Conservation (phyloP, 345 rosid species). For the Brassica carinata region DNA sequence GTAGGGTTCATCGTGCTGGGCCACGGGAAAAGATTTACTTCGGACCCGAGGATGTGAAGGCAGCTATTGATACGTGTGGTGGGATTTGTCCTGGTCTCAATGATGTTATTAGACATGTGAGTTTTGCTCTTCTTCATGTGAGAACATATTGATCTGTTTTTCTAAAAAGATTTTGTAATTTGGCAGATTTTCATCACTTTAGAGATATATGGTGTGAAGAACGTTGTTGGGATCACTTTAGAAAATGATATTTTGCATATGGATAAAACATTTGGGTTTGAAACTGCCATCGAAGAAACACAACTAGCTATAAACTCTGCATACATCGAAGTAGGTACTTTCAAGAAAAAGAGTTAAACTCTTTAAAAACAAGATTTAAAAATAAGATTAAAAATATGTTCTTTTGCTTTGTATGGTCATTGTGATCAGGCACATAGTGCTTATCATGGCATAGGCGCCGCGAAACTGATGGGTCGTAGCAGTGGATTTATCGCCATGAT, state of each 20-base stretch:
- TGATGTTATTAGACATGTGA: constrained; percentile 87
- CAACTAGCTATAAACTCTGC: constrained; percentile 98
- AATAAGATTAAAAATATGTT: no score
- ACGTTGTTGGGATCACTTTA: constrained; percentile 89
- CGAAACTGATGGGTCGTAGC: constrained; percentile 97
- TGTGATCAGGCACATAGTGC: constrained; percentile 85
- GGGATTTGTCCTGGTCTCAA: constrained; percentile 96
- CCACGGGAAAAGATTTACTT: constrained; percentile 85
- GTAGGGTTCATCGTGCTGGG: constrained; percentile 95
- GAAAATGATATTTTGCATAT: constrained; percentile 94
- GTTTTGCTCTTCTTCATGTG: constrained; percentile 4
- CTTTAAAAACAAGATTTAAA: not conserved
- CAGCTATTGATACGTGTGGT: constrained; percentile 87
- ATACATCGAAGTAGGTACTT: constrained; percentile 70
- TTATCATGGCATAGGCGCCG: constrained; percentile 89
- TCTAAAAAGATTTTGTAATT: not conserved
- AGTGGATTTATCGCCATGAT: constrained; percentile 96
- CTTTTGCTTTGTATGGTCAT: not conserved
- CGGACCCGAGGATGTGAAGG: constrained; percentile 83
- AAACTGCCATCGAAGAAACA: constrained; percentile 98
- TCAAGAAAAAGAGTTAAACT: not conserved
- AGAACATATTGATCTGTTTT: no score
- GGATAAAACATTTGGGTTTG: constrained; percentile 98
- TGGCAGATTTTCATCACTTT: constrained; percentile 91
- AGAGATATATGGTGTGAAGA: constrained; percentile 94